Evolutionary conservation across 306 rosid genomes (phyloP).

Genomic region (Dalbergia cochinchinensis): DNA sequence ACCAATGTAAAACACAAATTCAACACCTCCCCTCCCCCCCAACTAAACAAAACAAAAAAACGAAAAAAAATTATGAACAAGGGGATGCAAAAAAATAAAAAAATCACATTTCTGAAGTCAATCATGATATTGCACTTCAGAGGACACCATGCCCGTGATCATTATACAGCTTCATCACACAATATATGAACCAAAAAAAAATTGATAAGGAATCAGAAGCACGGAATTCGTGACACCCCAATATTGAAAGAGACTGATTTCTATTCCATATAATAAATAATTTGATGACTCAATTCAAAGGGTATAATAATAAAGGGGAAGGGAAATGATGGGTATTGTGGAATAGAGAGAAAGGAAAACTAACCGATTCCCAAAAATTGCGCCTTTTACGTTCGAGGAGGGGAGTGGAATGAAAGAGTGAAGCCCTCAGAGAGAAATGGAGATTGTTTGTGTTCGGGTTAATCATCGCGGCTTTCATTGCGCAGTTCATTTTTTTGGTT

Average conservation of each 20-base stretch:
- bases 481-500: conserved; percentile 56
- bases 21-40: background rate
- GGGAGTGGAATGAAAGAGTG: conserved; percentile 84
- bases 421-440: conserved; percentile 50
- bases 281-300: background rate
- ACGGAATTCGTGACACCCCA: conserved; percentile 14
- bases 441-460: conserved; percentile 49
- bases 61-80: too few relatives aligned
- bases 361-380: conserved; percentile 66
- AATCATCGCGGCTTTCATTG: conserved; percentile 59
- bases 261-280: background rate
- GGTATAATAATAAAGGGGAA: background rate
- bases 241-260: background rate
- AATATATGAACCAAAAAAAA: background rate
- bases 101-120: background rate
- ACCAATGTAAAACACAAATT: background rate
- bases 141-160: background rate
- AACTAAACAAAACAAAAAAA: too few relatives aligned
- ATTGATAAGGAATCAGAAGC: background rate
- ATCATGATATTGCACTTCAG: background rate
- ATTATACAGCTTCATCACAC: background rate
- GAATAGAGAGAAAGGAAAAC: conserved; percentile 43
- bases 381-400: conserved; percentile 74
- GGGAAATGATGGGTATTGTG: background rate
- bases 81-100: background rate